Conservation (phyloP, 306 rosid genomes). For the Rubus idaeus region DNA sequence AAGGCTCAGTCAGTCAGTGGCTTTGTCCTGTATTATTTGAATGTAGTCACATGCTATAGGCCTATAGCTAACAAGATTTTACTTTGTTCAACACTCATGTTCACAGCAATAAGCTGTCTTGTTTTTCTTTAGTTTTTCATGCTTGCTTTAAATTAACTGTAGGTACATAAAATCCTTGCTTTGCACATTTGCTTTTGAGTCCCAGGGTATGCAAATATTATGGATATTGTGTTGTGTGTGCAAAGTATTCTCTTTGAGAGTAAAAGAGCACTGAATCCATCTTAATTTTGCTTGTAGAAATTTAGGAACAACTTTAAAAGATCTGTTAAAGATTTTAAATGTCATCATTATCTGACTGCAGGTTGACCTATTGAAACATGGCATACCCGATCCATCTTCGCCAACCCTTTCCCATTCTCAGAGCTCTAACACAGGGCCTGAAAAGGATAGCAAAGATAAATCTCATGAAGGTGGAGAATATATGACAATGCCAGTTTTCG, state of each 20-base stretch:
- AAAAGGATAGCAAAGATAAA: slow-evolving; percentile 49
- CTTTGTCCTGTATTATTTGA: not conserved
- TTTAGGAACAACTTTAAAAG: not conserved
- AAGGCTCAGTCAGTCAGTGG: too few relatives aligned
- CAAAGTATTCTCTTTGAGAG: not conserved
- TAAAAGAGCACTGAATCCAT: not conserved
- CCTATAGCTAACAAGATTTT: not conserved
- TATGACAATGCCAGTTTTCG: slow-evolving; percentile 74
- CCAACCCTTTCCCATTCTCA: slow-evolving; percentile 49
- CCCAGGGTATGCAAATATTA: not conserved
- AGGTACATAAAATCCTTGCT: not conserved
- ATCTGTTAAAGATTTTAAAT: not conserved
- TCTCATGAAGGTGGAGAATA: slow-evolving; percentile 49
- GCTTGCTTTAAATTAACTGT: not conserved
- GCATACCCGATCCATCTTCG: slow-evolving; percentile 74
- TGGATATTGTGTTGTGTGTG: not conserved
- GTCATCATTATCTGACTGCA: slow-evolving; percentile 31
- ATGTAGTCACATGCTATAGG: not conserved
- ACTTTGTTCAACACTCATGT: not conserved
- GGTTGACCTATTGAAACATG: slow-evolving; percentile 91
- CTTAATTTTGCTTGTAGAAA: not conserved
- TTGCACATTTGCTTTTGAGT: not conserved
- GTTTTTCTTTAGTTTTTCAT: not conserved
- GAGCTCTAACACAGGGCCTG: slow-evolving; percentile 55
- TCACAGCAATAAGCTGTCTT: not conserved